Evolutionary conservation across 1,284 basidiomycete genomes (phyloP).

Genomic region (Cutaneotrichosporon sp.): DNA sequence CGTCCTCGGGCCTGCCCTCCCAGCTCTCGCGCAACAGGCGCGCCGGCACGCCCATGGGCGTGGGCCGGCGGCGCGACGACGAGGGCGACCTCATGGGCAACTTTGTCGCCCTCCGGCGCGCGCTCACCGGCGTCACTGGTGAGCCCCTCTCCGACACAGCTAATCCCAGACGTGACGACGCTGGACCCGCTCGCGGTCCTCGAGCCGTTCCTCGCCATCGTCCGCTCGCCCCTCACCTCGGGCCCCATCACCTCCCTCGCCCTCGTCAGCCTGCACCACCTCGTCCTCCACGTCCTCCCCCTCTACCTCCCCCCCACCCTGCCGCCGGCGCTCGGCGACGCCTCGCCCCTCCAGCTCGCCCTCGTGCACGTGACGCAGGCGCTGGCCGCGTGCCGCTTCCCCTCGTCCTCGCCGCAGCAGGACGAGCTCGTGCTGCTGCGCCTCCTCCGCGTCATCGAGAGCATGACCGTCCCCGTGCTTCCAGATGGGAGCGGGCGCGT

Average conservation of each 20-base stretch:
- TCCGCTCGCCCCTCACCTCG: slow-evolving; percentile 88
- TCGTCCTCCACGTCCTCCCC: slow-evolving; percentile 73
- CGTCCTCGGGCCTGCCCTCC: slow-evolving; percentile 33
- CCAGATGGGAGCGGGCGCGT: slow-evolving; percentile 13
- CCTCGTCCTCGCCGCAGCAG: slow-evolving; percentile 90
- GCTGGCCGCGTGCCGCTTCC: slow-evolving; percentile 95
- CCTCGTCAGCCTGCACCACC: slow-evolving; percentile 80
- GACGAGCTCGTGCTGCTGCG: slow-evolving; percentile 94
- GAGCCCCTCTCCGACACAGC: slow-evolving; percentile 58
- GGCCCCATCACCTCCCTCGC: slow-evolving; percentile 92
- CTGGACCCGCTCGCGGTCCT: slow-evolving; percentile 63
- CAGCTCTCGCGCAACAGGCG: slow-evolving; percentile 22
- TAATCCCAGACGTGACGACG: slow-evolving; percentile 65
- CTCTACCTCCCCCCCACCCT: slow-evolving; percentile 52
- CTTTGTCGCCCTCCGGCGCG: slow-evolving; percentile 81
- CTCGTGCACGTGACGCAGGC: slow-evolving; percentile 84
- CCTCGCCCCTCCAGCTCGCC: slow-evolving; percentile 57
- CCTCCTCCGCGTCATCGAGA: slow-evolving; percentile 87
- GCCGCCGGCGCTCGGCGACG: slow-evolving; percentile 30
- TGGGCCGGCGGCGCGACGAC: slow-evolving; percentile 24
- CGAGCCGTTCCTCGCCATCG: slow-evolving; percentile 88
- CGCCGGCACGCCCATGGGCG: slow-evolving; percentile 3
- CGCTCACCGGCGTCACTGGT: slow-evolving; percentile 74
- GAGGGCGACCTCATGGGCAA: slow-evolving; percentile 77
- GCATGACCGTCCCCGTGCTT: slow-evolving; percentile 67